Evolutionary conservation across 305 asterid genomes (phyloP).

Genomic region (Rubia balearica): DNA sequence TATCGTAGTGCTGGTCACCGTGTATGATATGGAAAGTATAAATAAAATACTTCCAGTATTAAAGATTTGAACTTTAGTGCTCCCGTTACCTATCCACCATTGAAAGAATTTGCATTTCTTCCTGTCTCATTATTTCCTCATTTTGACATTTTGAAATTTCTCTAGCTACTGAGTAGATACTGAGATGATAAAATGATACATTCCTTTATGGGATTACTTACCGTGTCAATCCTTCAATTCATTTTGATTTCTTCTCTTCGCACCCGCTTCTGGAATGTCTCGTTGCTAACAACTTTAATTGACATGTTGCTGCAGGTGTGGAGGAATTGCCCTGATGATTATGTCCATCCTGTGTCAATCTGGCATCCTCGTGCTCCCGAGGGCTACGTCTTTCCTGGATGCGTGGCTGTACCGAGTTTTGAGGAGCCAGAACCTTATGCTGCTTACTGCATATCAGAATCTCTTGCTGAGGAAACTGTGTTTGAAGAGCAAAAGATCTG

Average conservation of each 20-base stretch:
- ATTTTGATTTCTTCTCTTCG: neutral
- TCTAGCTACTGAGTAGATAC: neutral
- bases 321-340: slow-evolving; percentile 75
- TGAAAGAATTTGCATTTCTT: neutral
- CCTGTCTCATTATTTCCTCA: neutral
- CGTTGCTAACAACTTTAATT: neutral
- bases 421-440: slow-evolving; percentile 62
- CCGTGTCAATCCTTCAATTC: neutral
- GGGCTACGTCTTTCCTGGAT: slow-evolving; percentile 81
- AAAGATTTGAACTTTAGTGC: neutral
- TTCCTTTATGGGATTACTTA: neutral
- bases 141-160: neutral
- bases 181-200: neutral
- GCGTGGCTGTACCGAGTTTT: slow-evolving; percentile 56
- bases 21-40: neutral
- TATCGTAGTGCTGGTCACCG: neutral
- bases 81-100: neutral
- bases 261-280: neutral
- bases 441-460: slow-evolving; percentile 67
- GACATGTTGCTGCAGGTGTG: slow-evolving; percentile 48
- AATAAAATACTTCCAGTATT: neutral
- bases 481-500: slow-evolving; percentile 87
- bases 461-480: slow-evolving; percentile 56
- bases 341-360: slow-evolving; percentile 48
- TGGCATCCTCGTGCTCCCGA: slow-evolving; percentile 96